Percentiles rank a stretch among this genome's conserved stretches.
Conservation (phyloP, 2,329 filamentous ascomycete genomes). For the Colletotrichum paranaense region DNA sequence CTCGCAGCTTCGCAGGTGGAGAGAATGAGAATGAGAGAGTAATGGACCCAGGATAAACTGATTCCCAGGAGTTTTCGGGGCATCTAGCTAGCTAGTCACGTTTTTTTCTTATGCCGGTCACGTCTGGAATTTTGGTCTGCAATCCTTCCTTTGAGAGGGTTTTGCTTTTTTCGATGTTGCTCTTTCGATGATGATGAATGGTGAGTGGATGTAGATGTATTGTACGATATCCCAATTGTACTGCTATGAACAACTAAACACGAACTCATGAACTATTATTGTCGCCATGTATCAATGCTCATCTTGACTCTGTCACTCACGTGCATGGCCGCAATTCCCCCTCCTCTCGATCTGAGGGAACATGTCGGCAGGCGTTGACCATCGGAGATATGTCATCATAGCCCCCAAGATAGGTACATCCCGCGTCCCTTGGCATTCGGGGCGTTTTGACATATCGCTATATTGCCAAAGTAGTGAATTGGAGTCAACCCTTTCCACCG, state of each 20-base stretch:
- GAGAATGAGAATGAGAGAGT: neutral
- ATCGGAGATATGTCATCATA: no score
- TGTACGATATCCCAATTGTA: slow-evolving; percentile 4
- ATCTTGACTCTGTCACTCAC: no score
- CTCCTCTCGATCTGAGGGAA: no score
- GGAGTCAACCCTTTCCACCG: no score
- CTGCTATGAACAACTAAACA: neutral
- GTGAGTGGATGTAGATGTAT: neutral
- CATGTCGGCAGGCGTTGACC: no score
- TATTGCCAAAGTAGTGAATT: no score
- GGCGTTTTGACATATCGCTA: no score
- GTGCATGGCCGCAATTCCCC: no score
- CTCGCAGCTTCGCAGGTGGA: neutral
- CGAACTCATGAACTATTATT: neutral
- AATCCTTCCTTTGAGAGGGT: neutral
- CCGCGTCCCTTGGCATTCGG: no score
- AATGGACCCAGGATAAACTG: neutral
- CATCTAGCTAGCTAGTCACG: neutral
- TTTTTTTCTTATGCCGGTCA: neutral
- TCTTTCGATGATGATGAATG: neutral
- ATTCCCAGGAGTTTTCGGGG: neutral
- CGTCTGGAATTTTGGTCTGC: neutral
- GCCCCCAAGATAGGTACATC: no score
- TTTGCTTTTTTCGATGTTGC: neutral
- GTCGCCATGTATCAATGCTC: no score